Evolutionary conservation across 2,329 filamentous ascomycete genomes (phyloP).

Genomic region (Graphiopsis chlorocephala): DNA sequence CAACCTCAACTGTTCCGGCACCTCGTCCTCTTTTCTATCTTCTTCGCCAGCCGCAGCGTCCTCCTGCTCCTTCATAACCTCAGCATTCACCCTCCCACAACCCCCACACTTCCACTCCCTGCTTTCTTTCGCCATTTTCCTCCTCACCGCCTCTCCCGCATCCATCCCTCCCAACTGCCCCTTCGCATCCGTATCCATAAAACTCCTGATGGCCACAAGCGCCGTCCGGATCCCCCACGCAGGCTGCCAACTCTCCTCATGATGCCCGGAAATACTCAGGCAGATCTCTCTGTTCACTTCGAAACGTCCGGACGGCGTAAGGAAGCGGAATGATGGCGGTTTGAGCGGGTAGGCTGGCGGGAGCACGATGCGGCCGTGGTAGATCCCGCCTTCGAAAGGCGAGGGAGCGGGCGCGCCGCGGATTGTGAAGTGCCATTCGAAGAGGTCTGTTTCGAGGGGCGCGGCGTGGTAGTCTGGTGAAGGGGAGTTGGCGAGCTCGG

Average conservation of each 20-base stretch:
- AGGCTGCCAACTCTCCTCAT: conserved; percentile 98
- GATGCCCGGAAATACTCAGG: conserved; percentile 86
- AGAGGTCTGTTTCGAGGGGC: conserved; percentile 84
- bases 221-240: conserved; percentile 96
- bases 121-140: conserved; percentile 67
- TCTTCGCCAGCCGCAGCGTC: conserved; percentile 49
- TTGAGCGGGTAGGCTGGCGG: conserved; percentile 87
- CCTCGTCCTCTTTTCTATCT: conserved; percentile 41
- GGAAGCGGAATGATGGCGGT: conserved; percentile 92
- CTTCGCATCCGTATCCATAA: conserved; percentile 87
- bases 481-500: conserved; percentile 75
- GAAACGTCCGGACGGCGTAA: conserved; percentile 87
- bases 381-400: conserved; percentile 76
- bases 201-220: conserved; percentile 72
- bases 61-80: conserved; percentile 70
- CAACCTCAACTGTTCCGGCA: conserved; percentile 60
- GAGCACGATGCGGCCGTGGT: conserved; percentile 92
- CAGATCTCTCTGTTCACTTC: conserved; percentile 97
- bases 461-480: conserved; percentile 82
- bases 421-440: conserved; percentile 99
- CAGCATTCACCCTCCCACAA: conserved; percentile 69
- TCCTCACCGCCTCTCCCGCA: conserved; percentile 64
- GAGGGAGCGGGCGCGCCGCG: conserved; percentile 77
- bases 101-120: conserved; percentile 63
- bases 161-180: conserved; percentile 92